Evolutionary conservation across 2,329 filamentous ascomycete species (phyloP), one percentile per base, ranked within the genome.

Genomic region (Trichoderma cornu-damae): DNA sequence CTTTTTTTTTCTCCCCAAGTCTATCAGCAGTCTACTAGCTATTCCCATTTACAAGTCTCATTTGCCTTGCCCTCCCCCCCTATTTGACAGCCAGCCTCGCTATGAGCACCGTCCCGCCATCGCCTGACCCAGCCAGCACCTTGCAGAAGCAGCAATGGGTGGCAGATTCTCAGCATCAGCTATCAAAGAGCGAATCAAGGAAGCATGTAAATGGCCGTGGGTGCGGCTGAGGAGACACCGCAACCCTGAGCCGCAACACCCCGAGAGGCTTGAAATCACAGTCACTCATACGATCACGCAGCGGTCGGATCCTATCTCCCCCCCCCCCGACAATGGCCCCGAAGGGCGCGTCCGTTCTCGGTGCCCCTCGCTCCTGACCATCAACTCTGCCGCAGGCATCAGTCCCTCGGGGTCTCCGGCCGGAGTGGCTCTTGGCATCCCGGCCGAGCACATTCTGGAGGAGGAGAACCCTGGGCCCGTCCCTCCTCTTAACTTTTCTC

Each of bases 61-160:
- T 34, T n/a, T 14, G 6, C 6, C 7, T 35, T 6, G 18, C 18
- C 3, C 1, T n/a, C n/a, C n/a, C 32, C 14, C 5, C 14, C 14
- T 35, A n/a, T 6, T 44, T 3, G 8, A 26, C 44, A 8, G 20
- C 14, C 30, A 32, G 14, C 48, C 24, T 61, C 61, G 61, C 57
- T 61, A 62, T 63, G 61, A 40, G 37, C 51, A 54, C 18, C 53
- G 9, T 12, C 32, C 48, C 30, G 9, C n/a, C 35, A n/a, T 53
- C 32, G 35, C 11, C 24, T 34, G 43, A 12, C 8, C 43, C 49
- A 14, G 11, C n/a, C 20, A 8, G 14, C 12, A 28, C 16, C 11
- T 37, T 20, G 8, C 12, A 47, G 22, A 28, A 12, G n/a, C 22
- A 49, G 38, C 43, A 49, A 59, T 59, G 57, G 51, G 37, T 9